Evolutionary conservation across 805 yeast species (phyloP).

Genomic region (Metschnikowia drakensbergensis): DNA sequence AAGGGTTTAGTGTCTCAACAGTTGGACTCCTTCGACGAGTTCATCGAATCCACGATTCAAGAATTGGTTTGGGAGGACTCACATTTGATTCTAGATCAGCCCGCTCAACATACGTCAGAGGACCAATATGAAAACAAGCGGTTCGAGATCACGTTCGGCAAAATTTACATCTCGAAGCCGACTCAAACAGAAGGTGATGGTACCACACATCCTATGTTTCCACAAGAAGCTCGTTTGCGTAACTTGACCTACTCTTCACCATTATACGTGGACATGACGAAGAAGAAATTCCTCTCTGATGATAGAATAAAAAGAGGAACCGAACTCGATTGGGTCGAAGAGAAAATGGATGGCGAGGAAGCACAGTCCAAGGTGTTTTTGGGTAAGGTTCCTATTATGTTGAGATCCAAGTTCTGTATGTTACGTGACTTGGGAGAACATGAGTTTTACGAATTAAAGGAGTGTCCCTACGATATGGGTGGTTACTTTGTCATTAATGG

Average conservation of each 20-base stretch:
- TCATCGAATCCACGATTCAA: constrained; percentile 93
- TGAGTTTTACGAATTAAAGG: constrained; percentile 92
- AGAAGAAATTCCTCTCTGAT: constrained; percentile 77
- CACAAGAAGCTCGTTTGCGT: constrained; percentile 96
- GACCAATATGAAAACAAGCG: constrained; percentile 86
- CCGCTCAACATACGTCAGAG: constrained; percentile 94
- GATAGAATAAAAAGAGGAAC: constrained; percentile 55
- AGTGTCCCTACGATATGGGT: constrained; percentile 99
- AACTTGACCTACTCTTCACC: constrained; percentile 96
- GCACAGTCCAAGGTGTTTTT: constrained; percentile 71
- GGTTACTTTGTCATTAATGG: constrained; percentile 98
- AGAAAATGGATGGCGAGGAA: constrained; percentile 51
- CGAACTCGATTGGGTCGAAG: constrained; percentile 53
- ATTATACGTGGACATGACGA: constrained; percentile 91
- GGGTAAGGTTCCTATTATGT: constrained; percentile 98
- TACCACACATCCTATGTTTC: constrained; percentile 97
- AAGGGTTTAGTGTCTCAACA: constrained; percentile 98
- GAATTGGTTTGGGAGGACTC: constrained; percentile 96
- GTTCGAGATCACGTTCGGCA: constrained; percentile 96
- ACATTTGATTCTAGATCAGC: constrained; percentile 90
- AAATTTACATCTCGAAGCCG: constrained; percentile 92
- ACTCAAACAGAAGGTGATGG: constrained; percentile 99
- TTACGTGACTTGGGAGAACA: constrained; percentile 85
- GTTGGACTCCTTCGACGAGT: constrained; percentile 96
- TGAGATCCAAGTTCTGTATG: constrained; percentile 93